Percentiles rank a stretch among this genome's conserved stretches.
phyloP scores from a whole-genome alignment of 1,284 basidiomycete genomes.

The Apiotrichum sp. region DNA sequence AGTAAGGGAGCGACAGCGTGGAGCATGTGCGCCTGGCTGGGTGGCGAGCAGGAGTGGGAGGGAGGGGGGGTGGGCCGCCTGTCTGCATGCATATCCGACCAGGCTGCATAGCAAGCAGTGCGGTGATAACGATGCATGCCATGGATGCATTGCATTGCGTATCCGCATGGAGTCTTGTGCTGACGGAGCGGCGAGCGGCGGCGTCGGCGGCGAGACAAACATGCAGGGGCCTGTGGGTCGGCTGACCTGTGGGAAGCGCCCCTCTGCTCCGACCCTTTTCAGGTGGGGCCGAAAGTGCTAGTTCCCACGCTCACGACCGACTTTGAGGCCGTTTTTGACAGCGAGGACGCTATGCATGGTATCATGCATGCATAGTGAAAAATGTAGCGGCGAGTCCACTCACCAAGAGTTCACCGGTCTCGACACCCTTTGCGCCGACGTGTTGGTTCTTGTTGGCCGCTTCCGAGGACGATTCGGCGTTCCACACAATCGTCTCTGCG shows the following conservation, averaged over 20 bases:
- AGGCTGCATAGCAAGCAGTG: no score
- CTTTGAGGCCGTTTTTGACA: slow-evolving; percentile 22
- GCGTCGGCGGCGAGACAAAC: not conserved
- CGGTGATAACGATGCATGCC: no score
- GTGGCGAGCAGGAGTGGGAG: not conserved
- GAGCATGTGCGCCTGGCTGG: no score
- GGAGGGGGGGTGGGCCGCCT: not conserved
- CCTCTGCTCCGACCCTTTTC: not conserved
- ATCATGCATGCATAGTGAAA: slow-evolving; percentile 31
- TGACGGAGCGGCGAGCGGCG: no score
- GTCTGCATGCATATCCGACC: slow-evolving; percentile 2
- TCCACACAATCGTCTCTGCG: slow-evolving; percentile 64
- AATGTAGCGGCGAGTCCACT: slow-evolving; percentile 30
- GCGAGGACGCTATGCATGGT: slow-evolving; percentile 11
- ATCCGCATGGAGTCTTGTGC: no score
- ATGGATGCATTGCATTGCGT: no score
- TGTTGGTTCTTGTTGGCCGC: slow-evolving; percentile 36
- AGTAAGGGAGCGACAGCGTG: no score
- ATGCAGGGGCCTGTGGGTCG: not conserved
- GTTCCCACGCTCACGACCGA: slow-evolving; percentile 16
- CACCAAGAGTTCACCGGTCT: slow-evolving; percentile 44
- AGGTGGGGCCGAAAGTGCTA: no score
- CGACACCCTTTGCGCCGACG: slow-evolving; percentile 43
- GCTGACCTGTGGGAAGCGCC: not conserved
- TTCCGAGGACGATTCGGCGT: slow-evolving; percentile 23